Percentiles rank a stretch among this genome's conserved stretches.
Evolutionary conservation across 2,329 filamentous ascomycete genomes (phyloP).

Genomic region (Huntiella bhutanensis): DNA sequence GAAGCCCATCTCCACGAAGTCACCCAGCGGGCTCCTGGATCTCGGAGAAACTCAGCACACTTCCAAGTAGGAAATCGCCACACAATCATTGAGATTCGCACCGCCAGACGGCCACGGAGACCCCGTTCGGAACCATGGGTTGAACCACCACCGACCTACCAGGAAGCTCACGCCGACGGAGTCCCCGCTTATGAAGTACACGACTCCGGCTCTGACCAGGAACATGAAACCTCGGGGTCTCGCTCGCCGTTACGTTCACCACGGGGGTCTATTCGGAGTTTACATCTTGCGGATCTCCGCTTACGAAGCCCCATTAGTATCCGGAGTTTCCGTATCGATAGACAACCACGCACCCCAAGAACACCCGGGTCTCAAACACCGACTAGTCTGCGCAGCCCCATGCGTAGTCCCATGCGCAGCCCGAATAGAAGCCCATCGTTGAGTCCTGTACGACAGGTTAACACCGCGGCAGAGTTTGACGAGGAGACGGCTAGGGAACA

Average conservation of each 20-base stretch:
- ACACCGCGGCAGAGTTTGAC: not conserved
- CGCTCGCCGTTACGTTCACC: constrained; percentile 3
- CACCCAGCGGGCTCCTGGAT: not conserved
- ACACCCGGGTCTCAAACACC: constrained; percentile 5
- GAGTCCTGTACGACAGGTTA: not conserved
- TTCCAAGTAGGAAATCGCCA: not conserved
- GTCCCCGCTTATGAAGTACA: constrained; percentile 9
- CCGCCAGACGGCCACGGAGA: constrained; percentile 3
- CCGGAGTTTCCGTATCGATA: constrained; percentile 4
- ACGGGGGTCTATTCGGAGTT: constrained; percentile 1
- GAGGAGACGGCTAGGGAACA: not conserved
- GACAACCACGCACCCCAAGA: not conserved
- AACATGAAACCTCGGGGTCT: not conserved
- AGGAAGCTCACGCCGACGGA: constrained; percentile 10
- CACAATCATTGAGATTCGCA: constrained; percentile 9
- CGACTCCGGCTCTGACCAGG: constrained; percentile 5
- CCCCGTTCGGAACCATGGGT: constrained; percentile 9
- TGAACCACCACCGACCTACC: constrained; percentile 10
- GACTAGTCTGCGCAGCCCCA: constrained; percentile 4
- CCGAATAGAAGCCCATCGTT: not conserved
- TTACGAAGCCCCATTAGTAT: constrained; percentile 9
- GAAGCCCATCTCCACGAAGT: constrained; percentile 10
- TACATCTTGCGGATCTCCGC: not conserved
- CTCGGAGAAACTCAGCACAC: not conserved
- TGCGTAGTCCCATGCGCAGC: not conserved